Conservation (phyloP, 2,329 filamentous ascomycete genomes). For the Clarireedia homoeocarpa region DNA sequence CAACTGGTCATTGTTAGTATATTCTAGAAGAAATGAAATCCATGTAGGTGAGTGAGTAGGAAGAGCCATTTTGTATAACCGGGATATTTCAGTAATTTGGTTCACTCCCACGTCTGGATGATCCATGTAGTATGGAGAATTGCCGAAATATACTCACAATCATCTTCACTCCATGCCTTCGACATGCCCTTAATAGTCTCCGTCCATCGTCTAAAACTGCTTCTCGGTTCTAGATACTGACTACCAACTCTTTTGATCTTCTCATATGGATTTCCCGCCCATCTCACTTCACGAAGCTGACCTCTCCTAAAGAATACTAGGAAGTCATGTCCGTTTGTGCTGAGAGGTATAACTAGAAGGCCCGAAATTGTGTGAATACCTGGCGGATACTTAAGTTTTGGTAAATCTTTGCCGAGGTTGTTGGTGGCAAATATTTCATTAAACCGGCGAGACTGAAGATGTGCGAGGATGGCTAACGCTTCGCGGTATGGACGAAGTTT, state of each 20-base stretch:
- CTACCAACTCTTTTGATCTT: constrained; percentile 65
- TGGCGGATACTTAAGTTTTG: constrained; percentile 69
- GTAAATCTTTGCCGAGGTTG: constrained; percentile 69
- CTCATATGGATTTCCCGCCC: constrained; percentile 81
- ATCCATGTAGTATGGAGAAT: not conserved
- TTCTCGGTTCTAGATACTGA: constrained; percentile 65
- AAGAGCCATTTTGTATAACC: too few species aligned
- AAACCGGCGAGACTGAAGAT: constrained; percentile 67
- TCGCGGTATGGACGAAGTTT: constrained; percentile 73
- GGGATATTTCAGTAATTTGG: too few species aligned
- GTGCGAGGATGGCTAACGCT: constrained; percentile 75
- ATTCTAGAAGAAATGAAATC: too few species aligned
- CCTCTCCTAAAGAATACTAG: constrained; percentile 85
- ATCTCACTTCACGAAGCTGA: constrained; percentile 65
- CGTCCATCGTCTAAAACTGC: constrained; percentile 72
- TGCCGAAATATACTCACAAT: constrained; percentile 31
- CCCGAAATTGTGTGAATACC: constrained; percentile 77
- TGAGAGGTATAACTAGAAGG: constrained; percentile 73
- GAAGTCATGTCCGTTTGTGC: constrained; percentile 68
- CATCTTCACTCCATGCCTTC: constrained; percentile 80
- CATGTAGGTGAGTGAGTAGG: too few species aligned
- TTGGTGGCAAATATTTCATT: constrained; percentile 71
- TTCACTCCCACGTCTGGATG: too few species aligned
- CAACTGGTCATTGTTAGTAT: constrained; percentile 37
- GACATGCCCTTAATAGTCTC: constrained; percentile 72